Percentiles rank a stretch among this genome's conserved stretches.
phyloP scores from a whole-genome alignment of 2,329 filamentous ascomycete genomes.

The Penicillium psychrosexuale region DNA sequence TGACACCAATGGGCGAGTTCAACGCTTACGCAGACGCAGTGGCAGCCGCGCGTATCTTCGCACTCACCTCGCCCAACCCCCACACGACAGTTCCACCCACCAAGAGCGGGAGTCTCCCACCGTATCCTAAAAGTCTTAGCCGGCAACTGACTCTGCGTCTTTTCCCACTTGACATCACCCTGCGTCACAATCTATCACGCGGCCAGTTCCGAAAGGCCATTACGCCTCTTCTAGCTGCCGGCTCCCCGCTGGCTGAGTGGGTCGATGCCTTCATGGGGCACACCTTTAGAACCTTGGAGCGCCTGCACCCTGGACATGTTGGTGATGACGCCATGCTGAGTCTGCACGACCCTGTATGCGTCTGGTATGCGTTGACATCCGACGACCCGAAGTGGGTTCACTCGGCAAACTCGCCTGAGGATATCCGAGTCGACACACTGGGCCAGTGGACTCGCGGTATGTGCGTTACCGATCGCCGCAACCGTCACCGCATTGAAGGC shows the following conservation, averaged over 20 bases:
- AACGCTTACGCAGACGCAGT: constrained; percentile 88
- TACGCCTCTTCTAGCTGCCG: constrained; percentile 54
- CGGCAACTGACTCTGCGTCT: constrained; percentile 64
- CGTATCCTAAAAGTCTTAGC: constrained; percentile 64
- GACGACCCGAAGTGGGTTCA: constrained; percentile 40
- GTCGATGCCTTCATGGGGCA: constrained; percentile 67
- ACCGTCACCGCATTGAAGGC: constrained; percentile 43
- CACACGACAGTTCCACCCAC: constrained; percentile 75
- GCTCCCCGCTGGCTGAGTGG: constrained; percentile 73
- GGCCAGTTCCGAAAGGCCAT: constrained; percentile 59
- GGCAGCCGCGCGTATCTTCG: constrained; percentile 72
- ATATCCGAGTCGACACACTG: constrained; percentile 82
- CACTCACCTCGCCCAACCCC: constrained; percentile 71
- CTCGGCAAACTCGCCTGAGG: constrained; percentile 60
- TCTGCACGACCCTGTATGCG: constrained; percentile 73
- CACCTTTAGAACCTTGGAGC: constrained; percentile 66
- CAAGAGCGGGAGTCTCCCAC: constrained; percentile 45
- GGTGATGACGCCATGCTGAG: constrained; percentile 56
- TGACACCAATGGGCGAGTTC: constrained; percentile 81
- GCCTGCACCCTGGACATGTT: constrained; percentile 55
- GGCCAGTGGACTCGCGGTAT: constrained; percentile 95
- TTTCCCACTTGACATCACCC: constrained; percentile 76
- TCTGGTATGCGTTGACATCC: constrained; percentile 71
- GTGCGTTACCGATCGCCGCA: constrained; percentile 76
- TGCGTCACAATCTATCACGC: constrained; percentile 62